Percentiles rank a stretch among this genome's conserved stretches.
These are phyloP conservation scores for Bipolaris oryzae DNA, from an alignment of 2,329 filamentous ascomycete genomes.

Conservation along the genomic window DNA sequence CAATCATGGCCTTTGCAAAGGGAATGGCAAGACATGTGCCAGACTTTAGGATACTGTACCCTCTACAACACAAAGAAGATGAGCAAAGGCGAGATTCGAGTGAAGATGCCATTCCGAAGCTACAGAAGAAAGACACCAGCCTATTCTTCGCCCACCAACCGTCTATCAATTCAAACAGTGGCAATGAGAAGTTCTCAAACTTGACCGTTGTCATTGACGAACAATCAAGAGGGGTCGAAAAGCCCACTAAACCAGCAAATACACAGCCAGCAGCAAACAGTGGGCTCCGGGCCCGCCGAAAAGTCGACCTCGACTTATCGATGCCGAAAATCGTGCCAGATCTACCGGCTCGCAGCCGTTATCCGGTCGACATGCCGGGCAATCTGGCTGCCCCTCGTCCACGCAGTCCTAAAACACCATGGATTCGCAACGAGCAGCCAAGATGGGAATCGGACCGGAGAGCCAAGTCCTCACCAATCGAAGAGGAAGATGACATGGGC, in stretches of 20 bases:
- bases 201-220: constrained; percentile 6
- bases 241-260: background rate
- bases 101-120: constrained; percentile 1
- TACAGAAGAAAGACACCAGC: constrained; percentile 16
- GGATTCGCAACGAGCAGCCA: constrained; percentile 18
- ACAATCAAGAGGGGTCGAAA: background rate
- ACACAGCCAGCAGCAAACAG: constrained; percentile 11
- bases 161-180: background rate
- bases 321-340: constrained; percentile 29
- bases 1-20: constrained; percentile 34
- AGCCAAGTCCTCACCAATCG: constrained; percentile 18
- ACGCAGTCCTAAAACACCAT: constrained; percentile 38
- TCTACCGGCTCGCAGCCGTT: constrained; percentile 27
- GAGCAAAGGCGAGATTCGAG: background rate
- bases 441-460: constrained; percentile 17
- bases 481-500: constrained; percentile 19
- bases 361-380: constrained; percentile 14
- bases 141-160: constrained; percentile 16
- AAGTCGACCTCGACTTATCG: constrained; percentile 36
- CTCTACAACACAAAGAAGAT: constrained; percentile 8
- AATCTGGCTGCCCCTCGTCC: constrained; percentile 30
- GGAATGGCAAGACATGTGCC: constrained; percentile 29
- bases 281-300: constrained; percentile 37
- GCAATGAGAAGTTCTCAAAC: constrained; percentile 1
- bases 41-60: constrained; percentile 30